Base-by-base conservation (phyloP, 2,329 filamentous ascomycete genomes). In the Pseudocercospora pini-densiflorae region DNA sequence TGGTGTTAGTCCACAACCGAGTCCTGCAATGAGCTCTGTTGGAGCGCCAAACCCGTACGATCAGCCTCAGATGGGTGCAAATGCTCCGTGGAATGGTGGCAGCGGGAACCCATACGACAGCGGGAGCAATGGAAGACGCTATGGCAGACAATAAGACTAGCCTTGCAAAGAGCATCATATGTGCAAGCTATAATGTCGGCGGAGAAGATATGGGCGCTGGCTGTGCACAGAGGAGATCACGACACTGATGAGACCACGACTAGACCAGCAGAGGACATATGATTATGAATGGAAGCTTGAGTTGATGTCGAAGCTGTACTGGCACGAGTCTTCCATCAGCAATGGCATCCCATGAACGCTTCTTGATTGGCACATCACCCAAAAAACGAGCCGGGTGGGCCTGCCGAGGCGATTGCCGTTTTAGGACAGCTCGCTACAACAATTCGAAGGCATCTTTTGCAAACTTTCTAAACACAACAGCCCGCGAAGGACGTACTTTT, bases 81-180 rank as follows among this genome's bases (percentile, higher is more conserved):
- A 65, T 63, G 58, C 55, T 1, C 31, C 60, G 1, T 60, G 57
- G 45, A 62, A 59, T 19, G 47, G 61, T 16, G 68, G 67, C 12
- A 65, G 67, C 4, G 67, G 64, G 1, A 71, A 71, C 31, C 63
- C 69, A 5, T 70, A 73, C 58, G 72, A 71, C 47, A 68, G 53
- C 16, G 63, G 66, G 14, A 54, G 40, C 49, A 62, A 57, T 21
- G 63, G 60, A 14, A 62, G 65, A 24, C 60, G 65, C 31, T 68
- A 71, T 54, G 69, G 69, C 2, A 61, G 65, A 47, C 67, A 59
- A 70, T 40, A 43, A 40, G 10, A 19, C 19, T 43, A 2, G 54
- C n/a, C 5, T 12, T 40, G 54, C 29, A 43, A 43, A 19, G 2
- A 19, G 8, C 5, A 19, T 19, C n/a, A 19, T 6, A 43, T 43